Conservation (phyloP, 2,329 filamentous ascomycete genomes). For the Gaeumannomyces tritici region DNA sequence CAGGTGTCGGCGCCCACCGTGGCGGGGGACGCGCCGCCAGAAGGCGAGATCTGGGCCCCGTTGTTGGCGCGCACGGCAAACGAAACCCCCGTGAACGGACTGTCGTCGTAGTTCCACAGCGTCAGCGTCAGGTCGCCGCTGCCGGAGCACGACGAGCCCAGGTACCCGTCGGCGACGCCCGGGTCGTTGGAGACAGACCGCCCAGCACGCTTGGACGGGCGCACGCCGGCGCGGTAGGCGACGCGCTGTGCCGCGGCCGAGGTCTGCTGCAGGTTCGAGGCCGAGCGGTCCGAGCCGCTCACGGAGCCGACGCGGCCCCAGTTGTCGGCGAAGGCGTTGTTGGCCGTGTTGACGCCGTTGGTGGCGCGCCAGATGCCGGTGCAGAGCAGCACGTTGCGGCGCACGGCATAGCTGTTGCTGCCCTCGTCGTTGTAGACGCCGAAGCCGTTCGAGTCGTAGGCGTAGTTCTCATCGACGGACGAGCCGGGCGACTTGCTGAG, state of each 20-base stretch:
- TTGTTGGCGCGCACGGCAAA: background rate
- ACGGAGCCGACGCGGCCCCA: background rate
- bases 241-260: background rate
- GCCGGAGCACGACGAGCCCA: background rate
- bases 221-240: conserved; percentile 5
- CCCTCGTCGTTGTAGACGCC: conserved; percentile 8
- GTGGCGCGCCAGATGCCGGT: background rate
- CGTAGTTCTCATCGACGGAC: conserved; percentile 5
- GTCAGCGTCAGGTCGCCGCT: background rate
- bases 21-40: too few species aligned
- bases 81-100: background rate
- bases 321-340: background rate
- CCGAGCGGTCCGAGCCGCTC: background rate
- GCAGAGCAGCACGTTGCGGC: background rate
- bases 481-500: conserved; percentile 4
- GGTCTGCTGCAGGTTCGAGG: background rate
- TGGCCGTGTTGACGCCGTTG: background rate
- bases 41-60: background rate
- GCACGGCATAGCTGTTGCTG: background rate
- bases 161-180: background rate
- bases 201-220: conserved; percentile 1
- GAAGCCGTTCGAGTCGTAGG: conserved; percentile 3
- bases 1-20: background rate
- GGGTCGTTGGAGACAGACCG: conserved; percentile 4
- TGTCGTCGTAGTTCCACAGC: background rate